Evolutionary conservation across 331 rosid genomes (phyloP).

Genomic region (Pyrus hybrid): DNA sequence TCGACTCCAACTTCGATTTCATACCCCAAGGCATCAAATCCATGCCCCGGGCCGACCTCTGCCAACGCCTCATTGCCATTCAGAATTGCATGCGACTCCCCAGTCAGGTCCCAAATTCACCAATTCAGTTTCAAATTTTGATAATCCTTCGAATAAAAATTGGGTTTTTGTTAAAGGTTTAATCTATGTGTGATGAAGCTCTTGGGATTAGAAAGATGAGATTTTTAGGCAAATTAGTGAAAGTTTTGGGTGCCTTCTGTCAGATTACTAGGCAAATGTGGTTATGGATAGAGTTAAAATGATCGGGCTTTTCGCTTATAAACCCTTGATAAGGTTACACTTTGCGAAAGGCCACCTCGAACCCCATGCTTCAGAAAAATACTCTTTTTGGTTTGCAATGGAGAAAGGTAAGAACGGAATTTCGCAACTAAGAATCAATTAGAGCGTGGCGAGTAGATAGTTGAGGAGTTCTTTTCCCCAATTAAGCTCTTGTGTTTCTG

Average conservation of each 20-base stretch:
- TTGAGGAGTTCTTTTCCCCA: background rate
- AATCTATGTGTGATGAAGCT: background rate
- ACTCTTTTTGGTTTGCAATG: background rate
- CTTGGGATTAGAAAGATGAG: background rate
- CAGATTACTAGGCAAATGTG: background rate
- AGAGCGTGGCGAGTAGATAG: background rate
- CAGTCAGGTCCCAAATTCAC: slow-evolving; percentile 23
- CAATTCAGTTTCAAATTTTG: background rate
- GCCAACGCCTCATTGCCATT: slow-evolving; percentile 72
- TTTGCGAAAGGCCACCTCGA: background rate
- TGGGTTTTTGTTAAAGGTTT: background rate
- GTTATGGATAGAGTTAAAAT: too few relatives aligned
- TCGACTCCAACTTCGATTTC: too few relatives aligned
- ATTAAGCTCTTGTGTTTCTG: background rate
- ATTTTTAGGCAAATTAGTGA: background rate
- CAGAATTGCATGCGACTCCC: slow-evolving; percentile 75
- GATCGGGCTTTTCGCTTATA: background rate
- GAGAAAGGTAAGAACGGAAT: background rate
- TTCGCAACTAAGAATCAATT: background rate
- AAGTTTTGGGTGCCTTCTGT: background rate
- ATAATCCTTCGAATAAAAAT: background rate
- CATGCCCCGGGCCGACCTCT: slow-evolving; percentile 82
- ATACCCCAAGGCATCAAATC: slow-evolving; percentile 38
- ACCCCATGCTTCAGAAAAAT: background rate
- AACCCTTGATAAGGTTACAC: background rate